A percentile compares a stretch with the other conserved stretches of the same genome.
Conservation (phyloP, 768 basidiomycete genomes). For the Paxillus ammoniavirescens region DNA sequence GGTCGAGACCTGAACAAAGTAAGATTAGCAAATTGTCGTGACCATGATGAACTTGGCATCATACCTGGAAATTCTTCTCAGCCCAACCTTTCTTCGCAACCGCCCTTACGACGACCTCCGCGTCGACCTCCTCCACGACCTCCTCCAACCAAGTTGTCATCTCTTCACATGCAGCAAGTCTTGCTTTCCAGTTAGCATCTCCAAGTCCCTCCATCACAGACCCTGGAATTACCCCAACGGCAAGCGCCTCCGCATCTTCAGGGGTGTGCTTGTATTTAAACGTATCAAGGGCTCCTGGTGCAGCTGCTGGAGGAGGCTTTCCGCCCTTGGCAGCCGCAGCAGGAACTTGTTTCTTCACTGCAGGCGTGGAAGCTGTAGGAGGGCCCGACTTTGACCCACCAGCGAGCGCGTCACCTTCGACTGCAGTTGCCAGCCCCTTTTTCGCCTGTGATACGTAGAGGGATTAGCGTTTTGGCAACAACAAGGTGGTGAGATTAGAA, state of each 20-base stretch:
- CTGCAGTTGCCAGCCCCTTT: slow-evolving; percentile 43
- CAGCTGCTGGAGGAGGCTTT: slow-evolving; percentile 48
- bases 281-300: slow-evolving; percentile 64
- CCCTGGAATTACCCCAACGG: slow-evolving; percentile 68
- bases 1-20: slow-evolving; percentile 67
- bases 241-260: slow-evolving; percentile 87
- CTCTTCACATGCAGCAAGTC: slow-evolving; percentile 85
- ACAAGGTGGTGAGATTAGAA: neutral
- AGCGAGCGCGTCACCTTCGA: slow-evolving; percentile 26
- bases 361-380: slow-evolving; percentile 28
- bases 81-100: slow-evolving; percentile 92
- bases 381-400: slow-evolving; percentile 22
- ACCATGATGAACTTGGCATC: slow-evolving; percentile 4
- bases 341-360: slow-evolving; percentile 45
- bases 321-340: slow-evolving; percentile 39
- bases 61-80: slow-evolving; percentile 98
- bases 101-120: slow-evolving; percentile 85
- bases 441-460: slow-evolving; percentile 40
- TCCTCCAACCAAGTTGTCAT: slow-evolving; percentile 81
- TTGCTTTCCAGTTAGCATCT: slow-evolving; percentile 93
- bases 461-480: slow-evolving; percentile 1
- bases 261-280: slow-evolving; percentile 90
- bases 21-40: slow-evolving; percentile 6
- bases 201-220: slow-evolving; percentile 68
- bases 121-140: slow-evolving; percentile 64